These are phyloP conservation scores for Dictyostelium purpureum DNA, from an alignment of 78 protist species.

Conservation along the genomic window DNA sequence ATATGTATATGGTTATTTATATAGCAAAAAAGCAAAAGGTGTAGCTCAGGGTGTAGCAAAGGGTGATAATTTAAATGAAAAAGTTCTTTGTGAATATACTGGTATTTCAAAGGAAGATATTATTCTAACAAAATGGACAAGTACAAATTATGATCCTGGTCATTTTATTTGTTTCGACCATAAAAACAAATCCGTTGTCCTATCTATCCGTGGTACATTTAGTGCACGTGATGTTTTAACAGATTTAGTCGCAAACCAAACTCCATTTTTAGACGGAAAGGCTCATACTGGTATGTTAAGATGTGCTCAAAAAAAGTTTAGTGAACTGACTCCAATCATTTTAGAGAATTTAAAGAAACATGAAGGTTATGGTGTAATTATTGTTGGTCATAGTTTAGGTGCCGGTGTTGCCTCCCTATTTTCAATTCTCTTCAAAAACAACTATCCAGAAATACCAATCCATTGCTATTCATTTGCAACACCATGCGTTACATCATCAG, in stretches of 20 bases:
- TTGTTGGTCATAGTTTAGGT: slow-evolving; percentile 74
- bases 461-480: slow-evolving; percentile 80
- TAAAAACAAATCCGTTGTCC: slow-evolving; percentile 10
- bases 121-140: slow-evolving; percentile 17
- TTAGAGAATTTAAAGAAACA: neutral
- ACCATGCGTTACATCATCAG: slow-evolving; percentile 60
- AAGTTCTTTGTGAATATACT: slow-evolving; percentile 42
- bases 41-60: slow-evolving; percentile 46
- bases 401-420: slow-evolving; percentile 65
- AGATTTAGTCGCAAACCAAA: slow-evolving; percentile 67
- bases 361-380: slow-evolving; percentile 21
- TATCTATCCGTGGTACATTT: slow-evolving; percentile 79
- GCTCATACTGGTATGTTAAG: slow-evolving; percentile 74
- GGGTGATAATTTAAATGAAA: slow-evolving; percentile 38
- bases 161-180: slow-evolving; percentile 61
- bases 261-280: slow-evolving; percentile 21
- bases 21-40: neutral
- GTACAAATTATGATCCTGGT: slow-evolving; percentile 66
- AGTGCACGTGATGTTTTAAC: slow-evolving; percentile 68
- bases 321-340: slow-evolving; percentile 8
- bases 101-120: slow-evolving; percentile 52
- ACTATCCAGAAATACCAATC: slow-evolving; percentile 51
- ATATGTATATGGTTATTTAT: slow-evolving; percentile 34
- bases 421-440: slow-evolving; percentile 23
- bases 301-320: slow-evolving; percentile 60